Evolutionary conservation across 371 early-diverging fungal genomes (phyloP).

Genomic region (Encephalitozoon intestinalis): DNA sequence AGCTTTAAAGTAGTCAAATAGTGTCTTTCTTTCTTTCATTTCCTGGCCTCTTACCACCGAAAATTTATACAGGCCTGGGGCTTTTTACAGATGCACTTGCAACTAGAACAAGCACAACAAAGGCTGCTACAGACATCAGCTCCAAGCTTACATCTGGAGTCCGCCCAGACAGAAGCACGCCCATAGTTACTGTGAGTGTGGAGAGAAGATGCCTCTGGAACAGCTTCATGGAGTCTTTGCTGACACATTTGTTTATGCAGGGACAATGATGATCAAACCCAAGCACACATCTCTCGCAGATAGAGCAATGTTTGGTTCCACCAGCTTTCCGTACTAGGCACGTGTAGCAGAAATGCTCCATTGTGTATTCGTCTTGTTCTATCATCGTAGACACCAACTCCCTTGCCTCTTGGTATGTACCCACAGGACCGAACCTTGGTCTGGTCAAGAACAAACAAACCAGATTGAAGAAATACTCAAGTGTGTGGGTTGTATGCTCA

Average conservation of each 20-base stretch:
- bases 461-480: neutral
- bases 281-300: slow-evolving; percentile 27
- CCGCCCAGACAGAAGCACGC: neutral
- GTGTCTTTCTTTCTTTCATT: neutral
- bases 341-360: slow-evolving; percentile 34
- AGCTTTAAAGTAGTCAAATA: neutral
- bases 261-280: slow-evolving; percentile 34
- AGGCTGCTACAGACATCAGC: neutral
- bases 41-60: neutral
- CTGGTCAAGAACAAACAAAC: neutral
- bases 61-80: neutral
- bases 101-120: neutral
- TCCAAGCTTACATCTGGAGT: neutral
- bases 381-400: slow-evolving; percentile 8
- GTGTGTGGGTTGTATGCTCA: neutral
- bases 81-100: neutral
- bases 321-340: slow-evolving; percentile 15
- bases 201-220: neutral
- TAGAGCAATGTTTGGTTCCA: slow-evolving; percentile 28
- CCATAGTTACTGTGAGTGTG: neutral
- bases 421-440: neutral
- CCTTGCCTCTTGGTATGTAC: neutral
- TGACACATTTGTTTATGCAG: slow-evolving; percentile 33
- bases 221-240: neutral
- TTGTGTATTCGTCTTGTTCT: neutral